phyloP scores from a whole-genome alignment of 306 rosid species.

The Quercus agrifolia region DNA sequence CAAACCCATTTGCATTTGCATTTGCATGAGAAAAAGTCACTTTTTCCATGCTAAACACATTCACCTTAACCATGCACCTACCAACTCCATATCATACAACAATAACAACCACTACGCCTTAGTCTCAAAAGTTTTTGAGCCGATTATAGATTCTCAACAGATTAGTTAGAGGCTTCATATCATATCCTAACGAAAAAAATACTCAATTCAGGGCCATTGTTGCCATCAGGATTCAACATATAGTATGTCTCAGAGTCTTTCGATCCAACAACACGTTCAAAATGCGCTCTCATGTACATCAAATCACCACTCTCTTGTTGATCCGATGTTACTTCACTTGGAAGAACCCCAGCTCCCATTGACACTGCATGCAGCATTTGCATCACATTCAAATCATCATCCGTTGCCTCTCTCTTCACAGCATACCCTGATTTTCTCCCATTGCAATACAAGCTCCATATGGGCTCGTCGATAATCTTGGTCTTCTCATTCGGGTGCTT shows the following conservation, averaged over 20 bases:
- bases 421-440: conserved; percentile 83
- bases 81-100: conserved; percentile 20
- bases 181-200: conserved; percentile 70
- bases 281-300: conserved; percentile 67
- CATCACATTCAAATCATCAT: conserved; percentile 67
- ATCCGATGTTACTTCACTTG: conserved; percentile 20
- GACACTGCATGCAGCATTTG: conserved; percentile 63
- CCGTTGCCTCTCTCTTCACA: conserved; percentile 63
- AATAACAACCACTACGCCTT: no score
- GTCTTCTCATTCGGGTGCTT: conserved; percentile 45
- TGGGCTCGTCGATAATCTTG: conserved; percentile 61
- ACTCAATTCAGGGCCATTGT: conserved; percentile 62
- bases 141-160: no score
- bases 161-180: background rate
- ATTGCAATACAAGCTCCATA: conserved; percentile 72
- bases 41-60: background rate
- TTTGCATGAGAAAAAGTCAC: background rate
- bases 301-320: conserved; percentile 48
- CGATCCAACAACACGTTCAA: conserved; percentile 74
- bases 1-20: background rate
- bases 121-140: no score
- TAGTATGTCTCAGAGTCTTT: conserved; percentile 83
- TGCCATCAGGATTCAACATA: conserved; percentile 78
- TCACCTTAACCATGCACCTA: background rate
- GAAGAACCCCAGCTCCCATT: conserved; percentile 76